Percentiles rank a stretch among this genome's conserved stretches.
Evolutionary conservation across 352 stramenopile genomes (phyloP).

Genomic region (Phytophthora sp.): DNA sequence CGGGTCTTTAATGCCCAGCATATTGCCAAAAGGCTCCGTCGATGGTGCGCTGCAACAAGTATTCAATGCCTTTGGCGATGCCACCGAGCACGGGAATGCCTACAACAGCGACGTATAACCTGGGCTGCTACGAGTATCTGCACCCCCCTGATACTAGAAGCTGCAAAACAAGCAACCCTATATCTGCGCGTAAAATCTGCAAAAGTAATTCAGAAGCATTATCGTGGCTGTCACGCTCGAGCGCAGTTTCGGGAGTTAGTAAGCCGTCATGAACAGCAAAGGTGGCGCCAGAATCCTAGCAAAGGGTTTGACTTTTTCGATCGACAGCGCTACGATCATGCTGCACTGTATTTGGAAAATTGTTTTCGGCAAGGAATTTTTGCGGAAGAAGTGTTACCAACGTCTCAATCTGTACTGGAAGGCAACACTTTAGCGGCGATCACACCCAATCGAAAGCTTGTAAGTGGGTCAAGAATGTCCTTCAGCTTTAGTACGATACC

Average conservation of each 20-base stretch:
- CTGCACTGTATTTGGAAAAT: constrained; percentile 55
- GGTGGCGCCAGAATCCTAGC: constrained; percentile 61
- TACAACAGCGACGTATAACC: constrained; percentile 25
- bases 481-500: constrained; percentile 59
- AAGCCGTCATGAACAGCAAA: constrained; percentile 35
- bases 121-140: constrained; percentile 25
- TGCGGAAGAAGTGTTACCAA: not conserved
- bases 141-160: constrained; percentile 13
- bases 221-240: constrained; percentile 45
- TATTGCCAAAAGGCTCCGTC: constrained; percentile 27
- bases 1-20: constrained; percentile 45
- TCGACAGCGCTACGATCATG: constrained; percentile 40
- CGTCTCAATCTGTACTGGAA: not conserved
- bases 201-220: constrained; percentile 47
- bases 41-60: constrained; percentile 29
- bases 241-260: constrained; percentile 41
- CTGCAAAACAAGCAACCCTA: constrained; percentile 19
- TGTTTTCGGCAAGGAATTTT: constrained; percentile 55
- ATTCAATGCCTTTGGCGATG: constrained; percentile 66
- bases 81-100: constrained; percentile 20
- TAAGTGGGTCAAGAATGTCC: constrained; percentile 45
- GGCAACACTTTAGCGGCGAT: not conserved
- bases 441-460: not conserved
- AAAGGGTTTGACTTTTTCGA: constrained; percentile 51
- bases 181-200: constrained; percentile 35